phyloP scores from a whole-genome alignment of 257 asterid genomes.

The Leptodermis oblonga region DNA sequence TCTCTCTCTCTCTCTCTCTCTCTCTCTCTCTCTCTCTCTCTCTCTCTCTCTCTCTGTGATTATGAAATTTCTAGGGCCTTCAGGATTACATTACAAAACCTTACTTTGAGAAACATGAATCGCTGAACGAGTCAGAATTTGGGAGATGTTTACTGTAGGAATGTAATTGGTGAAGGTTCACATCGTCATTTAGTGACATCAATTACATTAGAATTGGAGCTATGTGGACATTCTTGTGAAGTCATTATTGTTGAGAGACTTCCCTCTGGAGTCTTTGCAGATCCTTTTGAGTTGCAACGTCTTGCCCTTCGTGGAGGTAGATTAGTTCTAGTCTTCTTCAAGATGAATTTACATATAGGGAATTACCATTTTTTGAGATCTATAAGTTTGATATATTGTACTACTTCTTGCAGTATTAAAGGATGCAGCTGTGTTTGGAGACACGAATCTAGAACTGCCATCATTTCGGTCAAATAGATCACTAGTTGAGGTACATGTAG shows the following conservation, averaged over 20 bases:
- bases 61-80: constrained; percentile 29
- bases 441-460: constrained; percentile 80
- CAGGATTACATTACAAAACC: constrained; percentile 40
- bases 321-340: neutral
- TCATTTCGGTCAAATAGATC: constrained; percentile 73
- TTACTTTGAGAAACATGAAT: constrained; percentile 44
- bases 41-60: no score
- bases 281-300: constrained; percentile 90
- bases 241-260: constrained; percentile 52
- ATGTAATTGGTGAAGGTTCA: constrained; percentile 83
- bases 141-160: constrained; percentile 31
- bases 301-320: constrained; percentile 70
- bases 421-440: constrained; percentile 81
- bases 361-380: neutral
- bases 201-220: constrained; percentile 37
- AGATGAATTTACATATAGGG: neutral
- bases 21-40: no score
- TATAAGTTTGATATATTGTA: neutral
- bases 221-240: constrained; percentile 37
- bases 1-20: no score
- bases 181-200: constrained; percentile 63
- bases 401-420: constrained; percentile 42
- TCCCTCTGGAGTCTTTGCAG: constrained; percentile 82
- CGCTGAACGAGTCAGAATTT: constrained; percentile 40
- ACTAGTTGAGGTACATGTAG: constrained; percentile 65